phyloP scores from a whole-genome alignment of 2,329 filamentous ascomycete genomes.

The Neonectria hederae region DNA sequence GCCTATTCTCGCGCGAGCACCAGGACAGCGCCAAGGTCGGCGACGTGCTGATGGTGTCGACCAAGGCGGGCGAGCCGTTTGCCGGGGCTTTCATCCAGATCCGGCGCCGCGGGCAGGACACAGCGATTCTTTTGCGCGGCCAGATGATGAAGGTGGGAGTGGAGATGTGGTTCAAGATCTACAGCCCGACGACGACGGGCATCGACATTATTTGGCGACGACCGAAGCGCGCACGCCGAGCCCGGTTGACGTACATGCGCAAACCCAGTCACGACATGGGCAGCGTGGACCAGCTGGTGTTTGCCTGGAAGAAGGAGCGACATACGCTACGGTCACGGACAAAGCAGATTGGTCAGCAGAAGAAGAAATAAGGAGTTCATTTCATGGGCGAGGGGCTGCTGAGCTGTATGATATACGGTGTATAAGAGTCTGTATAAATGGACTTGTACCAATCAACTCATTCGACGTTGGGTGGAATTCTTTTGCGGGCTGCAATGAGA shows the following conservation, averaged over 20 bases:
- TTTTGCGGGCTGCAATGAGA: neutral
- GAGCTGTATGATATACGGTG: slow-evolving; percentile 45
- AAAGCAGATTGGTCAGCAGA: slow-evolving; percentile 41
- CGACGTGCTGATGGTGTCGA: slow-evolving; percentile 90
- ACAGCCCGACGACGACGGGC: slow-evolving; percentile 86
- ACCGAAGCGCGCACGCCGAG: slow-evolving; percentile 85
- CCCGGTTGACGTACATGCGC: slow-evolving; percentile 90
- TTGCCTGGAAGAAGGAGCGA: slow-evolving; percentile 58
- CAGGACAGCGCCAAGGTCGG: slow-evolving; percentile 83
- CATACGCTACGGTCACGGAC: slow-evolving; percentile 50
- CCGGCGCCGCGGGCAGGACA: slow-evolving; percentile 87
- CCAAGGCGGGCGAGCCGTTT: slow-evolving; percentile 84
- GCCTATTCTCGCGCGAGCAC: slow-evolving; percentile 82
- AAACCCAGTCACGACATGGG: slow-evolving; percentile 88
- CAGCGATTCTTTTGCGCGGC: slow-evolving; percentile 85
- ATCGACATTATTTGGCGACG: slow-evolving; percentile 93
- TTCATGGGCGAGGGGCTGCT: neutral
- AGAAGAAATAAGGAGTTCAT: slow-evolving; percentile 27
- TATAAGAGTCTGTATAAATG: slow-evolving; percentile 38
- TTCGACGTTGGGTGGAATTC: neutral
- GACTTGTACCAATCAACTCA: slow-evolving; percentile 28
- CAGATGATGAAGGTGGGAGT: slow-evolving; percentile 87
- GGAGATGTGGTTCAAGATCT: slow-evolving; percentile 98
- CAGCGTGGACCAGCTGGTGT: slow-evolving; percentile 82
- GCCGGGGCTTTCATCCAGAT: slow-evolving; percentile 89